These are phyloP conservation scores for Hyaloscypha bicolor DNA, from an alignment of 495 filamentous ascomycete species.

Conservation along the genomic window DNA sequence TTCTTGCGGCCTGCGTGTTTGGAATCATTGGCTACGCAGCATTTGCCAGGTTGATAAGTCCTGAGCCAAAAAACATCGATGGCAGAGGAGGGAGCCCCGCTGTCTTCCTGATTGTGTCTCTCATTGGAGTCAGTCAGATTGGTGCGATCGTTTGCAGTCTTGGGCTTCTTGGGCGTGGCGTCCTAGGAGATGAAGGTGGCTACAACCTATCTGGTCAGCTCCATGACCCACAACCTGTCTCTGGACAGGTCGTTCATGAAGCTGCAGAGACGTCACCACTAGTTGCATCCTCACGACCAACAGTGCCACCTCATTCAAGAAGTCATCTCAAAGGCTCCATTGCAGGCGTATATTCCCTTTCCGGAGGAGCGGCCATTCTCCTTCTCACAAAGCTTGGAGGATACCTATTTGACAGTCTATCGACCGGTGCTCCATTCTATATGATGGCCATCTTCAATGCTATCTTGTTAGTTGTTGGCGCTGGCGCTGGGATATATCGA, in stretches of 20 bases:
- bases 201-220: slow-evolving; percentile 32
- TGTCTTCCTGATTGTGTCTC: slow-evolving; percentile 74
- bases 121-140: slow-evolving; percentile 90
- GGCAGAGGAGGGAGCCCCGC: slow-evolving; percentile 60
- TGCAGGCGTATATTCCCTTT: slow-evolving; percentile 88
- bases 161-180: slow-evolving; percentile 77
- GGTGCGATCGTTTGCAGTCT: slow-evolving; percentile 93
- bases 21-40: slow-evolving; percentile 76
- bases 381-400: slow-evolving; percentile 93
- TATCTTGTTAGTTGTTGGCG: slow-evolving; percentile 60
- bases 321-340: slow-evolving; percentile 84
- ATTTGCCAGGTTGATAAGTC: slow-evolving; percentile 71
- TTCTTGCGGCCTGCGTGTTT: slow-evolving; percentile 67
- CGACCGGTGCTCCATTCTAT: slow-evolving; percentile 80
- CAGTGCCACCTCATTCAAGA: slow-evolving; percentile 16
- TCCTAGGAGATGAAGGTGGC: slow-evolving; percentile 58
- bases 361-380: slow-evolving; percentile 88
- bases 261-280: slow-evolving; percentile 23
- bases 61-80: slow-evolving; percentile 61
- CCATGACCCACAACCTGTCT: slow-evolving; percentile 5
- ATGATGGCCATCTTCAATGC: slow-evolving; percentile 90
- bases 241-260: background rate
- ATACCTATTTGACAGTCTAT: slow-evolving; percentile 71
- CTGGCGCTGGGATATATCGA: slow-evolving; percentile 38
- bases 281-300: background rate